Percentiles rank a stretch among this genome's conserved stretches.
phyloP scores from a whole-genome alignment of 2,329 filamentous ascomycete genomes.

The Lojkania enalia region DNA sequence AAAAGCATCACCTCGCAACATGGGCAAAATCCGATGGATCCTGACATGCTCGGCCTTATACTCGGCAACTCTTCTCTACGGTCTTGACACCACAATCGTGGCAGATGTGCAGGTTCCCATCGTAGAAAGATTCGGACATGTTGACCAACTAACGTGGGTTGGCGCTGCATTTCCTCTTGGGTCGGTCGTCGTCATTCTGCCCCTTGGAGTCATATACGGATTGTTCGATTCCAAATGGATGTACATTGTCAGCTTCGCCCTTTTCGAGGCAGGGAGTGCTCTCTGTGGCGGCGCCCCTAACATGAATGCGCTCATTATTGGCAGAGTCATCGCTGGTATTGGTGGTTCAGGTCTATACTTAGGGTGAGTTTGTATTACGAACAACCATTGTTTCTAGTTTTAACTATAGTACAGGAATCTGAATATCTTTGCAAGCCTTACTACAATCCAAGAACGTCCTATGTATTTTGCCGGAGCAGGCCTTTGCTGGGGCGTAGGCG shows the following conservation, averaged over 20 bases:
- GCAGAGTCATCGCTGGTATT: constrained; percentile 50
- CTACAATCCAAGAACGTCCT: constrained; percentile 29
- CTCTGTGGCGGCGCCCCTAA: constrained; percentile 29
- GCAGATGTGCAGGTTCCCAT: constrained; percentile 25
- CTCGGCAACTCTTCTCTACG: constrained; percentile 28
- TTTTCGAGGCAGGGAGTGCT: constrained; percentile 36
- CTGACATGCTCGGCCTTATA: constrained; percentile 8
- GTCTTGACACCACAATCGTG: constrained; percentile 35
- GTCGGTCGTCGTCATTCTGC: constrained; percentile 4
- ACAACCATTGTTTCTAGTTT: constrained; percentile 36
- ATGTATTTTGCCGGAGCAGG: not conserved
- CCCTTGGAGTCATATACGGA: constrained; percentile 21
- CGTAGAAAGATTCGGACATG: constrained; percentile 14
- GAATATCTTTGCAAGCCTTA: constrained; percentile 42
- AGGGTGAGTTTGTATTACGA: constrained; percentile 35
- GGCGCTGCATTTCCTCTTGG: constrained; percentile 14
- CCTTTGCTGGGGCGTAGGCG: not conserved
- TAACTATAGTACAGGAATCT: too few species aligned
- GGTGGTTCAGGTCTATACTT: constrained; percentile 50
- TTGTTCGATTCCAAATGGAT: constrained; percentile 52
- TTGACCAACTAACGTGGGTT: constrained; percentile 18
- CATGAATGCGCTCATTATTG: constrained; percentile 41
- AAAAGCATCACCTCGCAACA: not conserved
- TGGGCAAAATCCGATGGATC: constrained; percentile 3
- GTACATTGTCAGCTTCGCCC: constrained; percentile 27